Base-by-base conservation (phyloP, 176 grass and related monocot species). In the Juncus inflexus region DNA sequence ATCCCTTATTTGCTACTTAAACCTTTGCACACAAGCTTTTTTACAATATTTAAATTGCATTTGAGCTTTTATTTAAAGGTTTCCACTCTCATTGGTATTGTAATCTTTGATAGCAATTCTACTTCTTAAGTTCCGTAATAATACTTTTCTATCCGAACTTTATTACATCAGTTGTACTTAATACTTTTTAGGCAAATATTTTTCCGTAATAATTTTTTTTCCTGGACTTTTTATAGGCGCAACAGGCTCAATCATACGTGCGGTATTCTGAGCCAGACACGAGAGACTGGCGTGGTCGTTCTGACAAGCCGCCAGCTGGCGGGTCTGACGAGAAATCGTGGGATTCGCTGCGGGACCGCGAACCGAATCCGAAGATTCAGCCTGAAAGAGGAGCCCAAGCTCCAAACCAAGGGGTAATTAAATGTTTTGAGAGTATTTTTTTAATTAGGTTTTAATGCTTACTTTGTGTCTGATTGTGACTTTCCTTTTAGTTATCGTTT, bases 221-320 rank as follows among this genome's bases (percentile, higher is more conserved):
- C 39, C 67, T 56, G 11, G 52, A 28, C 19, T 35, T 62, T 78
- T 39, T 74, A 62, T 61, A 99, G 94, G 41, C 70, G 56, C 76
- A 78, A 86, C 76, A 78, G 83, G 35, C 56, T 36, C 91, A 73
- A 76, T 6, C 77, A 16, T 72, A 76, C 1, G 86, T 75, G 79
- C 82, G 83, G 12, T 99, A 90, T 76, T 63, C 72, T 47, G 89
- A 92, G 73, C 74, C 85, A 58, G 94, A 99, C 40, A 84, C 66
- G 41, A 85, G 89, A 82, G 88, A 92, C 64, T 99, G 94, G 94
- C 94, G 83, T 69, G 75, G 75, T 61, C 88, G 85, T 16, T 73
- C 83, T 51, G 78, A 61, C 54, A 83, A 78, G 69, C 53, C 63
- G 13, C 61, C 80, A 12, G 15, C 69, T 14, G 65, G 68, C n/a